phyloP scores from a whole-genome alignment of 192 early-diverging fungal genomes.

The Paraglomus occultum region DNA sequence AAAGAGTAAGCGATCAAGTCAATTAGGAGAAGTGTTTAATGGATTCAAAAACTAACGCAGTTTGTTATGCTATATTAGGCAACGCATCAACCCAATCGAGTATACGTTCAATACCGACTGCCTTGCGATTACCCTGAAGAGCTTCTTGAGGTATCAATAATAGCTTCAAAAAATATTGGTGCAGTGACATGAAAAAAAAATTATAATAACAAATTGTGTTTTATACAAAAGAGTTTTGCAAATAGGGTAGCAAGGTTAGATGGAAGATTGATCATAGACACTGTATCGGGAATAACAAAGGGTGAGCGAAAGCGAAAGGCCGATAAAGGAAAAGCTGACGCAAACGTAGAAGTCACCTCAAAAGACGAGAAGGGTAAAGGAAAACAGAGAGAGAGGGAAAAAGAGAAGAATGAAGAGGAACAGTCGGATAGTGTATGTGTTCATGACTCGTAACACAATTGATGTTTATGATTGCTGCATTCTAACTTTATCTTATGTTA shows the following conservation, averaged over 20 bases:
- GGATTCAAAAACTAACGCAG: neutral
- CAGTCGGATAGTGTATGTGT: neutral
- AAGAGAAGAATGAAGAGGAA: neutral
- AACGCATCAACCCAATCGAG: conserved; percentile 6
- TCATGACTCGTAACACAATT: neutral
- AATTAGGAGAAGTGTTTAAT: too few relatives aligned
- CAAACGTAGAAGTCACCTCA: neutral
- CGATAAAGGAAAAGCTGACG: conserved; percentile 7
- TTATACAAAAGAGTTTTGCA: conserved; percentile 1
- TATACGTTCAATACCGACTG: conserved; percentile 20
- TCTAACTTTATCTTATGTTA: neutral
- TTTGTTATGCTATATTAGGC: neutral
- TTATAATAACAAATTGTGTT: too few relatives aligned
- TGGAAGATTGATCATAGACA: conserved; percentile 5
- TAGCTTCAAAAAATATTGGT: neutral
- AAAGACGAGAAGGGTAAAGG: neutral
- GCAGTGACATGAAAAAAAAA: too few relatives aligned
- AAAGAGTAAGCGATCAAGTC: neutral
- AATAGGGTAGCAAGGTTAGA: conserved; percentile 16
- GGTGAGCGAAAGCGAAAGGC: neutral
- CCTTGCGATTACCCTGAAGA: conserved; percentile 20
- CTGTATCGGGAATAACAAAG: neutral
- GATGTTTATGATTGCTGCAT: neutral
- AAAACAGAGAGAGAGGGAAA: conserved; percentile 7
- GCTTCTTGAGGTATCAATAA: conserved; percentile 17